Base-by-base conservation (phyloP, 257 asterid species). In the Oldenlandia corymbosa region DNA sequence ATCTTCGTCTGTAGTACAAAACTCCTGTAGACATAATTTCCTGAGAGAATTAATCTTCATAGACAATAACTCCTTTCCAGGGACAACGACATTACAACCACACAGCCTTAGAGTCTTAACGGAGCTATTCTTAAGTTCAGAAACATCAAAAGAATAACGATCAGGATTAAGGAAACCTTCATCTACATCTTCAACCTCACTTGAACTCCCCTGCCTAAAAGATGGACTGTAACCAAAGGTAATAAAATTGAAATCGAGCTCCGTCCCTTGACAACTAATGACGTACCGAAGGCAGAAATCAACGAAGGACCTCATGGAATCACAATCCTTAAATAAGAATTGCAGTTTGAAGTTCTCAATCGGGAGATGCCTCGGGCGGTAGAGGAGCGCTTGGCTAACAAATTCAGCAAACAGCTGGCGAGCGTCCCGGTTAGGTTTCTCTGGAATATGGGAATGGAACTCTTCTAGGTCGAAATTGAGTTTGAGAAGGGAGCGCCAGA, bases 391-490 rank as follows among this genome's bases (percentile, higher is more conserved):
- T n/a, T 41, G 52, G 49, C 12, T 42, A 52, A 42, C 26, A 45
- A 60, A 41, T 42, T 23, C 52, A 23, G 39, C 37, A 26, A 60
- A 60, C 24, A 41, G 41, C 4, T 42, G 50, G 64, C 64, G 51
- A n/a, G 34, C 64, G 16, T 23, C 51, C 14, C 0, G 14, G 2
- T 0, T 12, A 8, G 23, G 24, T 60, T 4, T 14, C 17, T 16
- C 65, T 2, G 51, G 52, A 13, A 13, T 14, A 16, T 17, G 2
- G 3, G 23, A 13, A 10, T 11, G 65, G 18, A 60, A 60, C 16
- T 17, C 6, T 2, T 1, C 0, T 8, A 60, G 13, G 37, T 24
- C 7, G n/a, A 60, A 60, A 60, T 42, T 7, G 23, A 60, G 65
- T 20, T 7, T 1, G 13, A 24, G 39, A 14, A 60, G 13, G 34